Evolutionary conservation across 1,139 yeast species (phyloP).

Genomic region (Pichiaceae sp.): DNA sequence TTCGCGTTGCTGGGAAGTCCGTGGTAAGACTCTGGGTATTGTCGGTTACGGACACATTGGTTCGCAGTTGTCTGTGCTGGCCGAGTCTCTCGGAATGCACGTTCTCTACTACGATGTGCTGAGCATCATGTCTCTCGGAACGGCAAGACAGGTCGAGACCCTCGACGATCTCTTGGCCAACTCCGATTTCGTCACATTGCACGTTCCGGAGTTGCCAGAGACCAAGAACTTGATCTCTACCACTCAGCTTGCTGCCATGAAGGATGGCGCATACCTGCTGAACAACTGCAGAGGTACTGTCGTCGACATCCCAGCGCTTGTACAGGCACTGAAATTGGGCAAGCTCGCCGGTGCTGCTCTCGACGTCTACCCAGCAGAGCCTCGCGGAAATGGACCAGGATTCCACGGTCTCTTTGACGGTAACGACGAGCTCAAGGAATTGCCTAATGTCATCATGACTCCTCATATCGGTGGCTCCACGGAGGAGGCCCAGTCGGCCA

Average conservation of each 20-base stretch:
- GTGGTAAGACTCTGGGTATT: conserved; percentile 97
- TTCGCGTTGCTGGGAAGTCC: conserved; percentile 96
- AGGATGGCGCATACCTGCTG: conserved; percentile 87
- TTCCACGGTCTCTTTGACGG: conserved; percentile 71
- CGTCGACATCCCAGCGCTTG: conserved; percentile 88
- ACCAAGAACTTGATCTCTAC: conserved; percentile 85
- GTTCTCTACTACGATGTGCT: conserved; percentile 87
- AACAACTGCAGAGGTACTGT: conserved; percentile 98
- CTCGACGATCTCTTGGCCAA: conserved; percentile 71
- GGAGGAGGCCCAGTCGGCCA: conserved; percentile 97
- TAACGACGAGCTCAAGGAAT: conserved; percentile 73
- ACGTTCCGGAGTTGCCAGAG: conserved; percentile 92
- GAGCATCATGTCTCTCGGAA: conserved; percentile 95
- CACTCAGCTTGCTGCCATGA: conserved; percentile 93
- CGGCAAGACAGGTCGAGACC: conserved; percentile 85
- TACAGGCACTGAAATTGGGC: conserved; percentile 86
- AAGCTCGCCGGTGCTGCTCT: conserved; percentile 96
- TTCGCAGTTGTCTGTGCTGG: conserved; percentile 89
- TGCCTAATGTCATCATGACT: conserved; percentile 84
- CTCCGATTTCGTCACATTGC: conserved; percentile 87
- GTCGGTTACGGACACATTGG: conserved; percentile 99
- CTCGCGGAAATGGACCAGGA: conserved; percentile 90
- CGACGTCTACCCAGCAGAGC: conserved; percentile 96
- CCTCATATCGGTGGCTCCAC: conserved; percentile 99
- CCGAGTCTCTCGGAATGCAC: conserved; percentile 97